Conservation (phyloP, 2,329 filamentous ascomycete genomes). For the Diaporthe citriasiana region DNA sequence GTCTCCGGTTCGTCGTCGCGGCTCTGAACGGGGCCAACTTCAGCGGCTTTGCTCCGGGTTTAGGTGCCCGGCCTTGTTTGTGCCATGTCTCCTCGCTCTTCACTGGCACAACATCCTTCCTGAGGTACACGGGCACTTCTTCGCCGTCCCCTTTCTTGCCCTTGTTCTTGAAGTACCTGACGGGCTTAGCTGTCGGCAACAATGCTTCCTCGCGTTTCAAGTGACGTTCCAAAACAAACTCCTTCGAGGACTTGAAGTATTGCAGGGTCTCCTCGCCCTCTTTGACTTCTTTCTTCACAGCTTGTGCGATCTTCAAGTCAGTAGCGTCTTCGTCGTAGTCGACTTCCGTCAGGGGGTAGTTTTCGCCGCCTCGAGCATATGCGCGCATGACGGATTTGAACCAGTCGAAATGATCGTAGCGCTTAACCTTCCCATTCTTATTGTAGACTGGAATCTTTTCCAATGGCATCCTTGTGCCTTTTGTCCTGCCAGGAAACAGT, state of each 20-base stretch:
- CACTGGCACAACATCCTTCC: conserved; percentile 85
- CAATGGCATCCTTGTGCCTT: conserved; percentile 81
- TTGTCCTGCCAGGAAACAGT: conserved; percentile 88
- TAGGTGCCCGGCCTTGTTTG: conserved; percentile 88
- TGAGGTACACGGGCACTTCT: conserved; percentile 84
- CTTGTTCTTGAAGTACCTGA: conserved; percentile 83
- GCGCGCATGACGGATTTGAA: conserved; percentile 84
- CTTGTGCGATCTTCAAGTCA: conserved; percentile 80
- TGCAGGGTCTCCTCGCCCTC: conserved; percentile 87
- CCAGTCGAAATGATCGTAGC: conserved; percentile 88
- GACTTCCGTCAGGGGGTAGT: conserved; percentile 72
- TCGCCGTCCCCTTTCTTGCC: conserved; percentile 77
- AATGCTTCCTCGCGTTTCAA: conserved; percentile 94
- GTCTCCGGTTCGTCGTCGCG: conserved; percentile 87
- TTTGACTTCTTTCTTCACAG: conserved; percentile 79
- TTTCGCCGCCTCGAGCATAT: conserved; percentile 69
- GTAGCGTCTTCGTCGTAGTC: conserved; percentile 85
- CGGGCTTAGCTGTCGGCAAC: conserved; percentile 74
- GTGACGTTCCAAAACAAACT: conserved; percentile 88
- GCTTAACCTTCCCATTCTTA: conserved; percentile 80
- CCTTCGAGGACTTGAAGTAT: conserved; percentile 87
- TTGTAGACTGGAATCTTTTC: conserved; percentile 88
- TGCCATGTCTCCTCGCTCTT: conserved; percentile 98
- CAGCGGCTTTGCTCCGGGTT: conserved; percentile 78
- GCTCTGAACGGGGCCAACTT: conserved; percentile 93